Evolutionary conservation across 805 yeast species (phyloP), one percentile per base, ranked within the genome.

Genomic region (Millerago galiae): DNA sequence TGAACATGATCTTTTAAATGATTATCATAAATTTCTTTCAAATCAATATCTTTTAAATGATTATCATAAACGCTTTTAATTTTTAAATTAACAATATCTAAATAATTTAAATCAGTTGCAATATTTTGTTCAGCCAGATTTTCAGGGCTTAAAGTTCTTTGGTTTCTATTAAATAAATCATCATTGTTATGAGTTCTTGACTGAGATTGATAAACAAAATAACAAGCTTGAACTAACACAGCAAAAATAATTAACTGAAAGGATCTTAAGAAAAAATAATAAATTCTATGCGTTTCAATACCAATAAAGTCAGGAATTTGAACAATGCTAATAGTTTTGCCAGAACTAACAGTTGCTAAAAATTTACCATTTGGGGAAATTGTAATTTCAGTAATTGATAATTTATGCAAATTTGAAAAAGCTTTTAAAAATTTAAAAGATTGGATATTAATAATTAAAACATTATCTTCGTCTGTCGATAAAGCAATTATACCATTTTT

Each of bases 301-400:
- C 61, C 61, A 14, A 66, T 66, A 5, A 68, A 71, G 25, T 61
- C 64, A 4, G 93, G 90, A 26, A 87, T 62, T 45, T 70, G 73
- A 41, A 81, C 61, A 9, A 87, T 77, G 50, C 74, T 79, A 26
- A 89, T 72, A 1, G 87, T 70, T 46, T 82, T 81, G 2, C 90
- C 85, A 2, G 87, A 88, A 18, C 93, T 82, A 0, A 79, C 83
- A 25, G 86, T 75, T 3, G 89, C 95, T 38, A 88, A 63, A 44
- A 71, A 71, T 38, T 74, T 66, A 5, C 91, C 89, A 56, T 79
- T 72, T 3, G 83, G 81, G 5, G 88, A 81, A 46, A 87, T 80
- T 1, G 77, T 67, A 5, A 86, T 76, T 37, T 75, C 72, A 0
- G 96, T 86, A 37, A 89, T 79, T 27, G 91, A 83, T 57, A 83